Evolutionary conservation across 2,329 filamentous ascomycete species (phyloP).

Genomic region (Botrytis deweyae): DNA sequence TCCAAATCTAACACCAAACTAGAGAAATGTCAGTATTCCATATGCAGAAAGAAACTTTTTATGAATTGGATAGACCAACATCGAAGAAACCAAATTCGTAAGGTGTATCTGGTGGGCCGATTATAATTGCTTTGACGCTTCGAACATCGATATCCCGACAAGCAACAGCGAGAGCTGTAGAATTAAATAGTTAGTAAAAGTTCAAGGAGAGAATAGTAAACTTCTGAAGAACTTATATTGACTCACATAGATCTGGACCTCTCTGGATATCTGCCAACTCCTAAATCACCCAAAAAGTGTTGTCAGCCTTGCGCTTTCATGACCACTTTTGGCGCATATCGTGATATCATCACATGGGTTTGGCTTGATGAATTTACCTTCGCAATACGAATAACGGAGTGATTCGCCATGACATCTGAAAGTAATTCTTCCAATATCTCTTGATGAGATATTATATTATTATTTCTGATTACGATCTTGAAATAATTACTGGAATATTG

Average conservation of each 20-base stretch:
- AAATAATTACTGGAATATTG: background rate
- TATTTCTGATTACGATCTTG: background rate
- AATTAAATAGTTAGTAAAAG: slow-evolving; percentile 29
- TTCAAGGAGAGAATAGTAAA: background rate
- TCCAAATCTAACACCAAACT: slow-evolving; percentile 77
- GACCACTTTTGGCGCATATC: slow-evolving; percentile 5
- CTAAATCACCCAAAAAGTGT: slow-evolving; percentile 46
- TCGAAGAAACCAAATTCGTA: slow-evolving; percentile 99
- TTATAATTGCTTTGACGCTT: slow-evolving; percentile 80
- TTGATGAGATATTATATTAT: background rate
- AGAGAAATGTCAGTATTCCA: slow-evolving; percentile 35
- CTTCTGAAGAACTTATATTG: slow-evolving; percentile 3
- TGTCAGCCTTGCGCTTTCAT: slow-evolving; percentile 42
- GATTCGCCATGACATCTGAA: slow-evolving; percentile 63
- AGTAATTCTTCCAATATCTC: background rate
- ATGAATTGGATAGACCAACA: slow-evolving; percentile 49
- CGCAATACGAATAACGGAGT: slow-evolving; percentile 84
- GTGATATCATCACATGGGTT: slow-evolving; percentile 22
- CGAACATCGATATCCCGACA: slow-evolving; percentile 87
- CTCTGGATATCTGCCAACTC: slow-evolving; percentile 85
- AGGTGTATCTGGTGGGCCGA: slow-evolving; percentile 89
- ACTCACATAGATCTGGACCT: slow-evolving; percentile 77
- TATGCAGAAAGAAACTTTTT: background rate
- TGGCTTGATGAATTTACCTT: slow-evolving; percentile 54
- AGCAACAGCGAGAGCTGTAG: slow-evolving; percentile 76